Evolutionary conservation across 78 protist species (phyloP), one percentile per base, ranked within the genome.

Genomic region (Protostelium mycophagum): DNA sequence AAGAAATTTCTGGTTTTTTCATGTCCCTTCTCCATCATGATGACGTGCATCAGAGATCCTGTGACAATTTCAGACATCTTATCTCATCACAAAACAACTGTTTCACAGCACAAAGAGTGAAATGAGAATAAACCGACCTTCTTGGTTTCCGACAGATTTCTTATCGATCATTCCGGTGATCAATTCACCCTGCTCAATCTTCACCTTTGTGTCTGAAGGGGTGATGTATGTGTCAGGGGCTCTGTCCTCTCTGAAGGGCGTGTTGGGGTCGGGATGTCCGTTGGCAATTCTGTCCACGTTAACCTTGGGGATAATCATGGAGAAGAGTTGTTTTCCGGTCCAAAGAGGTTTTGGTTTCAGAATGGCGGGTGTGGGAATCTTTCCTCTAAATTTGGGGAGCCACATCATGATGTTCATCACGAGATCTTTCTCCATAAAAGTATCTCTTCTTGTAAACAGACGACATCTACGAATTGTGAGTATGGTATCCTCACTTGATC

Each of bases 291-390:
- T 73, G 37, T 38, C 34, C 5, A 96, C 37, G 91, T 91, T 96
- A 88, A 97, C 90, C 31, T 91, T 83, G 9, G 99, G 99, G 29
- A 99, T 88, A 51, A 96, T 36, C 86, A 97, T 28, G 1, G 99
- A 95, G 85, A 97, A 39, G 34, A 98, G 1, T 96, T 99, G 99
- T 97, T 99, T 99, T 88, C 99, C 99, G 51, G 99, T 95, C 99
- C 99, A 99, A 31, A 98, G 84, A n/a, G 95, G 97, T 86, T 85
- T 84, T 28, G 99, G 99, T 90, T 98, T 98, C 86, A 98, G 38
- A n/a, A 99, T 98, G 63, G 99, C 99, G 25, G 99, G 99, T 37
- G 84, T 38, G 34, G 99, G 99, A 5, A 98, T 31, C 39, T 38
- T 87, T 85, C 99, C 99, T 83, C 97, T 95, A 94, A 95, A 99